phyloP scores from a whole-genome alignment of 2,329 filamentous ascomycete species.

The Paramyrothecium sp. region DNA sequence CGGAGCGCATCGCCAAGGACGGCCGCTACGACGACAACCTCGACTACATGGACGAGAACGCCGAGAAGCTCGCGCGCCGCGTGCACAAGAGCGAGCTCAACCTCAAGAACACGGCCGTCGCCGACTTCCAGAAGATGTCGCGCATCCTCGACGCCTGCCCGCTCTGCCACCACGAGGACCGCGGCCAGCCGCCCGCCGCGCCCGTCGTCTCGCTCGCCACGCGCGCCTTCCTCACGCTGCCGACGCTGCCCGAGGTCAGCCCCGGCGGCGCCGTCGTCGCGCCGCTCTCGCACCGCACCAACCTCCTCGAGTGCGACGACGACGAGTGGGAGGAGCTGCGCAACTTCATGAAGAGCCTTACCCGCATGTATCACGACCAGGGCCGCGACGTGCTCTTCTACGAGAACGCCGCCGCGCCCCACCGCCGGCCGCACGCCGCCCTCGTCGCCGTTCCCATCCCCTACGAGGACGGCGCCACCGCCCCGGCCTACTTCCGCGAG shows the following conservation, averaged over 20 bases:
- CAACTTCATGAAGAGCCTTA: slow-evolving; percentile 98
- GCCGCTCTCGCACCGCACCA: slow-evolving; percentile 81
- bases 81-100: slow-evolving; percentile 87
- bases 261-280: slow-evolving; percentile 85
- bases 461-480: slow-evolving; percentile 85
- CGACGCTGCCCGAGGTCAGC: slow-evolving; percentile 84
- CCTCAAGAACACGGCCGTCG: slow-evolving; percentile 82
- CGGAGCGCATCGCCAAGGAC: slow-evolving; percentile 93
- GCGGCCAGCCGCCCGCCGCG: slow-evolving; percentile 70
- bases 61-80: slow-evolving; percentile 79
- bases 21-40: slow-evolving; percentile 86
- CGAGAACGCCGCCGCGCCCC: slow-evolving; percentile 86
- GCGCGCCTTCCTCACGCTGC: slow-evolving; percentile 81
- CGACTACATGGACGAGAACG: slow-evolving; percentile 98
- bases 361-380: slow-evolving; percentile 90
- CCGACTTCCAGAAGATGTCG: slow-evolving; percentile 87
- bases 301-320: slow-evolving; percentile 96
- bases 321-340: slow-evolving; percentile 99
- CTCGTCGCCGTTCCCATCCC: slow-evolving; percentile 86
- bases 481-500: slow-evolving; percentile 93
- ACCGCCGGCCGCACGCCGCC: slow-evolving; percentile 78
- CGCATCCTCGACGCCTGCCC: slow-evolving; percentile 83
- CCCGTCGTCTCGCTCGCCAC: slow-evolving; percentile 85
- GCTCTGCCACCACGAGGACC: slow-evolving; percentile 88
- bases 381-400: slow-evolving; percentile 94